Base-by-base conservation (phyloP, 2,329 filamentous ascomycete species). In the Calonectria hawksworthii region DNA sequence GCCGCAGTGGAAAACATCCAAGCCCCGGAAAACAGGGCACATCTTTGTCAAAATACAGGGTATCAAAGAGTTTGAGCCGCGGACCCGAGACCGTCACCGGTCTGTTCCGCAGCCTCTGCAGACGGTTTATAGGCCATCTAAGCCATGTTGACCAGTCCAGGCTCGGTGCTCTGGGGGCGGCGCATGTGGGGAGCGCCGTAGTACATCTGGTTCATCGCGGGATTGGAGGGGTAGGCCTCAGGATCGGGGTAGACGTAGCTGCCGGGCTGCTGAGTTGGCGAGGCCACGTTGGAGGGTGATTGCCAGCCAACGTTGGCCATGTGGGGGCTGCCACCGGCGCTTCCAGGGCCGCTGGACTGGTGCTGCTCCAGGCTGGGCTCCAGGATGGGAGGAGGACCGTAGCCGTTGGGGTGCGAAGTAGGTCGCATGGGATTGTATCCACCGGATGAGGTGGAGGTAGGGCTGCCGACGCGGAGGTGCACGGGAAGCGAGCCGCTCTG, bases 341-440 rank as follows among this genome's bases (percentile, higher is more conserved):
- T 98, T 70, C 90, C 90, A 65, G 88, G 84, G 2, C 90, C 92
- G 3, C 92, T 89, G 18, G 68, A 52, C 80, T 94, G 93, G 77
- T 94, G 93, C 74, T 94, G 93, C 83, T 96, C 95, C 75, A 95
- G 90, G 84, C 92, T 96, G 32, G 96, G 95, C 86, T 98, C 96
- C 67, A 98, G 89, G 21, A 94, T 96, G 64, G 94, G 93, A 2
- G 95, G 95, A 30, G 95, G 95, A n/a, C 93, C 94, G 84, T 96
- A 98, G 74, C 90, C 90, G 16, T 88, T 93, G 0, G 96, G 96
- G 84, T 98, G 96, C 50, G 96, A 98, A 0, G 96, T 98, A 79
- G 96, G 92, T 61, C 92, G 89, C 82, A 91, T 89, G 70, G 86
- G 88, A 76, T 86, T 89, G 79, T 84, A 85, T 77, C 90, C 89